Base-by-base conservation (phyloP, 139 green algal species). In the Axilococcus clingmanii region DNA sequence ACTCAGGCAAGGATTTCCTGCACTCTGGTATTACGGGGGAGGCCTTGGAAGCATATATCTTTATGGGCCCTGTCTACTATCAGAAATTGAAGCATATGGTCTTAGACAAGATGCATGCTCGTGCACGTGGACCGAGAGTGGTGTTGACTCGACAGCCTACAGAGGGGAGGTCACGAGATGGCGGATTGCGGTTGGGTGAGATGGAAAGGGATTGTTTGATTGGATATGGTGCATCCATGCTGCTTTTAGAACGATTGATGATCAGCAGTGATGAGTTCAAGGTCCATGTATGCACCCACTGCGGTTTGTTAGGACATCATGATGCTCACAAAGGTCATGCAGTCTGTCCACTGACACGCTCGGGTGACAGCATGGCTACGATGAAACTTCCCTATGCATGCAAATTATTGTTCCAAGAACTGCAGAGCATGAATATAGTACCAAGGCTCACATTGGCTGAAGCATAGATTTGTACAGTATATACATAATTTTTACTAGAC, bases 1-100 rank as follows among this genome's bases (percentile, higher is more conserved):
- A 94, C 77, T 72, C 55, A 51, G 87, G 87, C 48, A 94, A 96
- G 64, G 85, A 94, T 71, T 72, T 85, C 32, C 69, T 97, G 31
- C 88, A 76, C 4, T 83, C 59, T 17, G 89, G 92, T 51, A 94
- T 95, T 61, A 94, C 84, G 40, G 86, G 87, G 5, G 89, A 97
- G 74, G 80, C 85, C 0, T 72, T 99, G 33, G 71, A 93, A 67
- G 85, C 83, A 7, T 94, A 90, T 80, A 95, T 99, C 66, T 99
- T 97, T 79, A 97, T 97, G 83, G 93, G 93, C 4, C 87, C 87
- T 9, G 84, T 97, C 7, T 99, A 98, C 70, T 99, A 99, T 71
- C 92, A 99, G 72, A 96, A 97, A 79, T 82, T 99, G 9, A 99
- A 99, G 83, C 93, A 99, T 70, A 99, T 99, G 93, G 93, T 98